These are phyloP conservation scores for Beauveria asiatica DNA, from an alignment of 2,329 filamentous ascomycete species.

Conservation along the genomic window DNA sequence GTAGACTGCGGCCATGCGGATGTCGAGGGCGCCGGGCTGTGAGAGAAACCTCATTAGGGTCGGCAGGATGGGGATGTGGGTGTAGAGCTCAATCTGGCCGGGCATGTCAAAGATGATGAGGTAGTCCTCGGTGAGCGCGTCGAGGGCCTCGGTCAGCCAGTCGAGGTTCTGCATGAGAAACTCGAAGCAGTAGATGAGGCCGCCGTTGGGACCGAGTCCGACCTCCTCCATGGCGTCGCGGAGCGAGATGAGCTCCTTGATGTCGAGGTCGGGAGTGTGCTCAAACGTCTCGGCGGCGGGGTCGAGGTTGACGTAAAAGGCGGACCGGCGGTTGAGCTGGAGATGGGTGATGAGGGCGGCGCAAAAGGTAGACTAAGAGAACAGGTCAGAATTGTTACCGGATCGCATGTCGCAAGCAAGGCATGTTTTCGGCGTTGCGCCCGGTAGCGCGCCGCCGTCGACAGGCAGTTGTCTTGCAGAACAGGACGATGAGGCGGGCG, in stretches of 20 bases:
- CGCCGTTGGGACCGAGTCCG: conserved; percentile 82
- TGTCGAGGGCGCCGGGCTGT: conserved; percentile 70
- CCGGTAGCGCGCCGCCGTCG: not conserved
- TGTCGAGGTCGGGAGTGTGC: conserved; percentile 87
- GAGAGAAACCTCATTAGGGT: conserved; percentile 75
- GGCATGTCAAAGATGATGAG: conserved; percentile 98
- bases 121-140: conserved; percentile 85
- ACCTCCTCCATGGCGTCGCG: conserved; percentile 97
- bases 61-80: conserved; percentile 87
- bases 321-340: conserved; percentile 80
- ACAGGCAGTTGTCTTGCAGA: not conserved
- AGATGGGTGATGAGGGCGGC: conserved; percentile 88
- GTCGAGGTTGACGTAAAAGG: conserved; percentile 97
- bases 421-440: not conserved
- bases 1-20: conserved; percentile 88
- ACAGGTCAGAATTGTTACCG: not conserved
- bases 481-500: not conserved
- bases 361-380: conserved; percentile 76
- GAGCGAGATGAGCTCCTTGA: conserved; percentile 87
- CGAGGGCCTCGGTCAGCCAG: conserved; percentile 78
- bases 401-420: not conserved
- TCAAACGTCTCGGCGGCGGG: conserved; percentile 89
- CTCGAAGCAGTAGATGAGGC: conserved; percentile 93
- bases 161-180: conserved; percentile 92
- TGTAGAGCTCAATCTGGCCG: conserved; percentile 97